These are phyloP conservation scores for Hypsizygus ulmarius DNA, from an alignment of 1,284 basidiomycete species.

Conservation along the genomic window DNA sequence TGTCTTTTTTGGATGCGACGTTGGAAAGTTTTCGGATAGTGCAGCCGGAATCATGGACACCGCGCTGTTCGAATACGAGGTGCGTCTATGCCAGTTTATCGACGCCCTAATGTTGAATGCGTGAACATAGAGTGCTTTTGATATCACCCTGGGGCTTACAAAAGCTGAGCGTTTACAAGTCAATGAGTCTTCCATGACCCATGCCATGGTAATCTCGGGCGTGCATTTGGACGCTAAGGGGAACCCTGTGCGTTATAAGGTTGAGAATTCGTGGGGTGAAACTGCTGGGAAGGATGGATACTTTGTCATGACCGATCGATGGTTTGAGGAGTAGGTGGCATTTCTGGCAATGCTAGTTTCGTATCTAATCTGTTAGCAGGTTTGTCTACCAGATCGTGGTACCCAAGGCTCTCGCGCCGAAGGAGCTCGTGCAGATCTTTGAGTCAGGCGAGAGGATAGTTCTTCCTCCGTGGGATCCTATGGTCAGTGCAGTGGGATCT, in stretches of 20 bases:
- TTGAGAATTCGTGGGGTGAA: slow-evolving; percentile 96
- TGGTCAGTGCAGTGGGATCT: slow-evolving; percentile 50
- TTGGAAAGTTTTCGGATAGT: slow-evolving; percentile 75
- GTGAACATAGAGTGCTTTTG: slow-evolving; percentile 50
- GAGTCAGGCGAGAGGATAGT: slow-evolving; percentile 64
- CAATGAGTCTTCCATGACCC: slow-evolving; percentile 86
- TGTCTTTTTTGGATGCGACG: slow-evolving; percentile 94
- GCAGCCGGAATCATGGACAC: slow-evolving; percentile 83
- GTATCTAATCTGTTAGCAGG: slow-evolving; percentile 33
- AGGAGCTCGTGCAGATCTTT: slow-evolving; percentile 78
- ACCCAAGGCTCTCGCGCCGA: slow-evolving; percentile 75
- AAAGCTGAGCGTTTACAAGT: slow-evolving; percentile 86
- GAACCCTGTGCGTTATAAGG: slow-evolving; percentile 83
- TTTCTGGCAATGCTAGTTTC: not conserved
- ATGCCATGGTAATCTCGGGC: slow-evolving; percentile 91
- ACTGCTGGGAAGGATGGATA: slow-evolving; percentile 81
- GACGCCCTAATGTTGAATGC: not conserved
- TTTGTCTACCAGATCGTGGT: slow-evolving; percentile 89
- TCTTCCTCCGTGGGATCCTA: slow-evolving; percentile 87
- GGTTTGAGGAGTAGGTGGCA: slow-evolving; percentile 83
- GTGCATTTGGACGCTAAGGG: slow-evolving; percentile 83
- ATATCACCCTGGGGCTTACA: slow-evolving; percentile 57
- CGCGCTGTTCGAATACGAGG: slow-evolving; percentile 79
- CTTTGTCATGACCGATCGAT: slow-evolving; percentile 88
- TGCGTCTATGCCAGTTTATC: slow-evolving; percentile 26